Evolutionary conservation across 768 basidiomycete genomes (phyloP).

Genomic region (Mrakia gelida): DNA sequence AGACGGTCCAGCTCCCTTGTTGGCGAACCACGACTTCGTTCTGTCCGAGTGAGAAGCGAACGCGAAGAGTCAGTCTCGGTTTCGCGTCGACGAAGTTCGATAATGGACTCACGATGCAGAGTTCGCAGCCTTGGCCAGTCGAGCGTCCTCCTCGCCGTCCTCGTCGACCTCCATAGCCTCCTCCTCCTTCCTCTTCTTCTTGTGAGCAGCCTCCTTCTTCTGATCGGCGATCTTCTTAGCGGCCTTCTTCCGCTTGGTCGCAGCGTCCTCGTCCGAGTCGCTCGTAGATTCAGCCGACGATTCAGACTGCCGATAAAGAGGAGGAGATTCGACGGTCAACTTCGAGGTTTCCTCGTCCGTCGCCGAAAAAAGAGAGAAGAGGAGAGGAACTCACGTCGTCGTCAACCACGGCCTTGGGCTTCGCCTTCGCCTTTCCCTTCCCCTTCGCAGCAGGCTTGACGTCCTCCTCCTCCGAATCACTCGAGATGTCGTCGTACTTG

Average conservation of each 20-base stretch:
- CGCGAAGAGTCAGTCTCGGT: background rate
- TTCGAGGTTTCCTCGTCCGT: background rate
- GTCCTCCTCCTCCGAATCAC: background rate
- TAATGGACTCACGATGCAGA: constrained; percentile 30
- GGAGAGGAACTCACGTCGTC: constrained; percentile 18
- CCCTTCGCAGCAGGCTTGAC: constrained; percentile 16
- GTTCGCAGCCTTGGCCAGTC: constrained; percentile 31
- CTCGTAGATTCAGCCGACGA: constrained; percentile 29
- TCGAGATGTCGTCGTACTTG: background rate
- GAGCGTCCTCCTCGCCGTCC: background rate
- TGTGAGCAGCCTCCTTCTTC: constrained; percentile 35
- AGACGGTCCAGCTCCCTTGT: constrained; percentile 35
- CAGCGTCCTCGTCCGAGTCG: constrained; percentile 31
- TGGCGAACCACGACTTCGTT: constrained; percentile 29
- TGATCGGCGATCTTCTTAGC: constrained; percentile 17
- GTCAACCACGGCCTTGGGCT: constrained; percentile 23
- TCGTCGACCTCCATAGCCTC: constrained; percentile 11
- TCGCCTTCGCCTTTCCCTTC: constrained; percentile 30
- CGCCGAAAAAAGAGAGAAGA: background rate
- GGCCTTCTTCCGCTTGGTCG: constrained; percentile 26
- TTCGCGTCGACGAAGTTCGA: constrained; percentile 34
- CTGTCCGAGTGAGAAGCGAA: constrained; percentile 47
- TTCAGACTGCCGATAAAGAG: constrained; percentile 25
- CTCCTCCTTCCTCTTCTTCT: constrained; percentile 17
- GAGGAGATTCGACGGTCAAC: background rate